A percentile compares a stretch with the other conserved stretches of the same genome.
phyloP scores from a whole-genome alignment of 345 rosid species.

The Salix arbutifolia region DNA sequence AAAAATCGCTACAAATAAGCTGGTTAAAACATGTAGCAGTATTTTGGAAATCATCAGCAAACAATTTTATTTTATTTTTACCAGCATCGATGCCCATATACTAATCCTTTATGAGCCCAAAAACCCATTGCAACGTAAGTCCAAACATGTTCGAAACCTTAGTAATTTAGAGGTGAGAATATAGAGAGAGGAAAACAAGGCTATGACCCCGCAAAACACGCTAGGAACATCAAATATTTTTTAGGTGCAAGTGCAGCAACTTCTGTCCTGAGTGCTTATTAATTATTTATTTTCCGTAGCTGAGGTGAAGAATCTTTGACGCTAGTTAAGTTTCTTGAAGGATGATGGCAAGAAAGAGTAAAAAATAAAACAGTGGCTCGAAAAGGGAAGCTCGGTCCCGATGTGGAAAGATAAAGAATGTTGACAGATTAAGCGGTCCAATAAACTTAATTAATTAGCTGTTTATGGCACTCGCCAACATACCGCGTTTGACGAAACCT shows the following conservation, averaged over 20 bases:
- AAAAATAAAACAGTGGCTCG: background rate
- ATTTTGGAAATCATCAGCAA: too few relatives aligned
- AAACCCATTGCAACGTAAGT: background rate
- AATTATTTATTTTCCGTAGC: background rate
- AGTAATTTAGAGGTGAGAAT: too few relatives aligned
- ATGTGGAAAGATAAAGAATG: background rate
- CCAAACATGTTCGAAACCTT: background rate
- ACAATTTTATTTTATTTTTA: too few relatives aligned
- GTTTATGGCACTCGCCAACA: background rate
- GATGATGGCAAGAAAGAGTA: background rate
- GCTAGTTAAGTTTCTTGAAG: background rate
- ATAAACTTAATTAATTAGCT: background rate
- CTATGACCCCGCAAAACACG: background rate
- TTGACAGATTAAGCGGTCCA: background rate
- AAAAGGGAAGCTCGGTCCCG: background rate
- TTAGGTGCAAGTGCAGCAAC: background rate
- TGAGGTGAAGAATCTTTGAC: background rate
- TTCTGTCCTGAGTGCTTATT: background rate
- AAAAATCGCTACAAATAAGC: too few relatives aligned
- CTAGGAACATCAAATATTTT: background rate
- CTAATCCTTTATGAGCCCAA: too few relatives aligned
- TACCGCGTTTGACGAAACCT: background rate
- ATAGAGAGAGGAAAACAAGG: background rate
- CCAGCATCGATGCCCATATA: too few relatives aligned
- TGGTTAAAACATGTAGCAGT: too few relatives aligned